Conservation (phyloP, 2,329 filamentous ascomycete species). For the Penicillium sclerotigenum region DNA sequence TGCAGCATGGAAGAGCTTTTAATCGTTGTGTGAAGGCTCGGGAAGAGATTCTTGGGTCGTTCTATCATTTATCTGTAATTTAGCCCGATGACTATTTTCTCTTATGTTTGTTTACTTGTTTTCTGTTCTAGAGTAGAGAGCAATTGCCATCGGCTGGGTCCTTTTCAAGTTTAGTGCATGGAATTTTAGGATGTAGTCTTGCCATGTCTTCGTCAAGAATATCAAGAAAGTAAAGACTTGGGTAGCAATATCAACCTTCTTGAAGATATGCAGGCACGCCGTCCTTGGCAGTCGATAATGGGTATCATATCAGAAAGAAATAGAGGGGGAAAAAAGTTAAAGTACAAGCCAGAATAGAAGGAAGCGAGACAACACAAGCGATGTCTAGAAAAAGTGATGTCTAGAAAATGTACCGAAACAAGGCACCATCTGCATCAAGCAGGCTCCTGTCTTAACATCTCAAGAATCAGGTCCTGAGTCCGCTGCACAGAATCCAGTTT, state of each 20-base stretch:
- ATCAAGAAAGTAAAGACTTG: neutral
- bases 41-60: conserved; percentile 16
- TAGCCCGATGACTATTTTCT: conserved; percentile 35
- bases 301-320: conserved; percentile 21
- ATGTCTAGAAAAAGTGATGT: neutral
- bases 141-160: conserved; percentile 20
- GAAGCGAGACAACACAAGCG: neutral
- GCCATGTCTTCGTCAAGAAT: neutral
- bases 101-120: conserved; percentile 26
- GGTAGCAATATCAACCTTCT: neutral
- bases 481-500: conserved; percentile 39
- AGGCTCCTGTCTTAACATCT: conserved; percentile 39
- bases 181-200: neutral
- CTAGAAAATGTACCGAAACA: neutral
- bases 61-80: conserved; percentile 39
- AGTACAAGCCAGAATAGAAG: neutral
- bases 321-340: neutral
- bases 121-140: conserved; percentile 28
- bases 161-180: neutral
- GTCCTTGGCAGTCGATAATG: conserved; percentile 4
- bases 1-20: conserved; percentile 15
- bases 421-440: conserved; percentile 13
- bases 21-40: conserved; percentile 7
- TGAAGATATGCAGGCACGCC: neutral
- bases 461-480: conserved; percentile 42